Base-by-base conservation (phyloP, 495 filamentous ascomycete species). In the Penicillium coffeae region DNA sequence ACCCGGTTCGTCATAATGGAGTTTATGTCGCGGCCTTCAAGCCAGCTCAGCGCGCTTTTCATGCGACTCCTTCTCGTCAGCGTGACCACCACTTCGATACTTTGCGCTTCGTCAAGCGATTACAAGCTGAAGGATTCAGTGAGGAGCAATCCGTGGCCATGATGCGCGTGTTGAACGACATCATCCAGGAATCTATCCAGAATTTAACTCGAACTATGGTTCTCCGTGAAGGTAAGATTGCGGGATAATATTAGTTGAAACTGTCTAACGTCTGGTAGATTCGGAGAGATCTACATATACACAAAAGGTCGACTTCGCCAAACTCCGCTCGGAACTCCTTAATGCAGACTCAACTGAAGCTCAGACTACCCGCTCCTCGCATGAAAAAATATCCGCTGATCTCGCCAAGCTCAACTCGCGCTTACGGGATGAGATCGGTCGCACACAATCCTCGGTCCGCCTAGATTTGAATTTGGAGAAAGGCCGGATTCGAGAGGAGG, bases 171-270 rank as follows among this genome's bases (percentile, higher is more conserved):
- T 77, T 99, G 15, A 91, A 90, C 66, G 90, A 97, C 68, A 90
- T 97, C 30, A 96, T 99, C 55, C 87, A 96, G 65, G 93, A 99
- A 68, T 94, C 88, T 54, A 96, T 99, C 49, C 94, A 96, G 64
- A 97, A 99, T 73, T 73, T 99, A 16, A 97, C 94, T 0, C 86
- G 93, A 47, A 97, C 93, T 9, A 97, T 99, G 94, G 94, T 99
- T 2, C 78, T 94, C n/a, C 88, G 89, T 59, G 94, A 97, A 70
- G 94, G 77, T 77, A 34, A 57, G 58, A 30, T 49, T 2, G 34
- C 3, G 12, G 18, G 15, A 15, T 22, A 9, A 2, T 21, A 8
- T 38, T 10, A n/a, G 25, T n/a, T 35, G 13, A n/a, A 45, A 25
- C 13, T 18, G n/a, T 36, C 22, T 33, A 35, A 41, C 8, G 3